Evolutionary conservation across 805 yeast species (phyloP), one percentile per base, ranked within the genome.

Genomic region (Nakazawaea ernobii): DNA sequence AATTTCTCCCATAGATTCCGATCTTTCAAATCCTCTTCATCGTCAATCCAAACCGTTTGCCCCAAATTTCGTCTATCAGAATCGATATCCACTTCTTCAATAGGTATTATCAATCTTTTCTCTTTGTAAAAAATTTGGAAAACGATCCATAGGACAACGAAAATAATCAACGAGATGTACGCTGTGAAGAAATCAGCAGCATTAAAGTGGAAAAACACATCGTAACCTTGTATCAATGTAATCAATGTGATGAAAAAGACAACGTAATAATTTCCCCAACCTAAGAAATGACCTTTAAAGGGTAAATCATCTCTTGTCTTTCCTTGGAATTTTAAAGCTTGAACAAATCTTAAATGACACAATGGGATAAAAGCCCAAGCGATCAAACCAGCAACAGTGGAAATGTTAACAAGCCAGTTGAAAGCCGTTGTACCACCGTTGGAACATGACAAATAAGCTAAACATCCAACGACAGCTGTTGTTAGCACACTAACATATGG

Each of bases 361-460:
- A 75, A 62, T 27, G 82, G 72, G 51, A 84, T 83, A 60, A 79
- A 75, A 43, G 80, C 74, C 91, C 91, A 83, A 14, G 86, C 74
- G 54, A 84, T 80, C 54, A 84, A 72, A 49, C 91, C 91, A 8
- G 90, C 82, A 42, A 84, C 83, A 26, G 86, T 86, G 13, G 87
- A 76, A 55, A 85, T 83, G 62, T 84, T 84, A 54, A 84, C 66
- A 50, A 85, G 69, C 91, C 63, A 61, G 47, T 52, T 35, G 15
- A 59, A 38, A 4, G 90, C 60, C 83, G 86, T 38, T 51, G 41
- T 38, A 27, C 41, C 41, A 20, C 41, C 91, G 85, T 58, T 75
- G 67, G 67, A 85, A 85, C 65, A 85, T 64, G 68, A 75, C 27
- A 38, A 38, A 83, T 67, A 83, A 2, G 82, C 88, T 48, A 85